Evolutionary conservation across 2,329 filamentous ascomycete genomes (phyloP).

Genomic region (Sporothrix inflata): DNA sequence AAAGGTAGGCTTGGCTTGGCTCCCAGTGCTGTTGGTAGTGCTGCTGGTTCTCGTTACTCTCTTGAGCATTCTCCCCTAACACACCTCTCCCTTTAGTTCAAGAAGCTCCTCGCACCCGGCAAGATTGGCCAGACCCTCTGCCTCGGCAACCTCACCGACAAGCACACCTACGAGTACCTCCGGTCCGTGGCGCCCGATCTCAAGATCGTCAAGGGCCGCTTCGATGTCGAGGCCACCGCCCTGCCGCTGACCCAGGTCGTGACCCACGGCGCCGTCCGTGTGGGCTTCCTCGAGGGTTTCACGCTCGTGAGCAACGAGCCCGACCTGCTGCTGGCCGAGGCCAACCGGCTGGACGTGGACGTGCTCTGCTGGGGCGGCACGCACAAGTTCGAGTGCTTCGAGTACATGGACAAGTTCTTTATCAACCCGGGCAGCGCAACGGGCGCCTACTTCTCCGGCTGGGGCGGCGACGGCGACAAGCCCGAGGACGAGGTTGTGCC

Average conservation of each 20-base stretch:
- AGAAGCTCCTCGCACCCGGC: slow-evolving; percentile 79
- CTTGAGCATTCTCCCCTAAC: neutral
- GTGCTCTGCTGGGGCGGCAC: slow-evolving; percentile 71
- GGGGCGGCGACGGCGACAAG: slow-evolving; percentile 71
- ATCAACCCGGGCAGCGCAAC: slow-evolving; percentile 70
- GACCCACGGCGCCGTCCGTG: slow-evolving; percentile 65
- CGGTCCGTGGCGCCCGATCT: slow-evolving; percentile 73
- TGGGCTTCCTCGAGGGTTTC: slow-evolving; percentile 71
- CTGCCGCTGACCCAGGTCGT: slow-evolving; percentile 68
- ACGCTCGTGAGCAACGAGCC: slow-evolving; percentile 69
- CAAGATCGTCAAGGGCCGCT: slow-evolving; percentile 69
- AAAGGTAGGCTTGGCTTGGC: slow-evolving; percentile 65
- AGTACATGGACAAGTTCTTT: slow-evolving; percentile 76
- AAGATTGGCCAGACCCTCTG: slow-evolving; percentile 84
- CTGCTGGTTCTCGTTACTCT: neutral
- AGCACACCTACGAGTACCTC: slow-evolving; percentile 78
- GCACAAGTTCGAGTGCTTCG: slow-evolving; percentile 70
- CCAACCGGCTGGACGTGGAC: slow-evolving; percentile 69
- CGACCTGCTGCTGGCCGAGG: slow-evolving; percentile 68
- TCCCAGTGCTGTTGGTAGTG: slow-evolving; percentile 18
- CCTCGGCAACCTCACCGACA: slow-evolving; percentile 79
- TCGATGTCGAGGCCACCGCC: slow-evolving; percentile 68
- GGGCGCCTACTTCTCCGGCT: slow-evolving; percentile 63
- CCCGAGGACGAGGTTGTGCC: slow-evolving; percentile 75
- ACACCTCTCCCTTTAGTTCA: slow-evolving; percentile 61